A percentile compares a stretch with the other conserved stretches of the same genome.
phyloP scores from a whole-genome alignment of 2,329 filamentous ascomycete species.

The Ophiostoma ips region DNA sequence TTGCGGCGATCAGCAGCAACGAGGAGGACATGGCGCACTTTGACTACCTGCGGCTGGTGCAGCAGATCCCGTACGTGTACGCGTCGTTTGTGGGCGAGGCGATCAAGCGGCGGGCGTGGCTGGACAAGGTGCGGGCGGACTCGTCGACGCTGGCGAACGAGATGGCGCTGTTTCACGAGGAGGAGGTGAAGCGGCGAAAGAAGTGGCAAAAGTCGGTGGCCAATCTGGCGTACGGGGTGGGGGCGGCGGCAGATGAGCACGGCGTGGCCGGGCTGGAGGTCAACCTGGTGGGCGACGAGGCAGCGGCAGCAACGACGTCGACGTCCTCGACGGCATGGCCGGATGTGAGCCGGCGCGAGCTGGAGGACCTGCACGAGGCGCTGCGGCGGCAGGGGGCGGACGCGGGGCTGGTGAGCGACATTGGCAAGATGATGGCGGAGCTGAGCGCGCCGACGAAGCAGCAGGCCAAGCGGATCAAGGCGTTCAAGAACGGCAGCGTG shows the following conservation, averaged over 20 bases:
- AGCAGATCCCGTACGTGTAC: constrained; percentile 77
- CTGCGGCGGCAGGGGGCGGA: constrained; percentile 54
- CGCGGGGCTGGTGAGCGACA: constrained; percentile 51
- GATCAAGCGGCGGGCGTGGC: constrained; percentile 77
- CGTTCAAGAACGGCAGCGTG: constrained; percentile 92
- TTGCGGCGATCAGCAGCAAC: constrained; percentile 51
- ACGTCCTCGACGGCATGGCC: too few species aligned
- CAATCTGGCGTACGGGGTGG: constrained; percentile 48
- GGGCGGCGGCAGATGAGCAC: constrained; percentile 42
- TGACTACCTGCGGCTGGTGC: constrained; percentile 64
- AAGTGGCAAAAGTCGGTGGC: constrained; percentile 85
- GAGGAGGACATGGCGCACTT: constrained; percentile 69
- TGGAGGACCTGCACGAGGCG: constrained; percentile 57
- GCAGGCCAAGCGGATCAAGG: constrained; percentile 74
- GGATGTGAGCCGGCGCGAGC: constrained; percentile 55
- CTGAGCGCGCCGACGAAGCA: constrained; percentile 72
- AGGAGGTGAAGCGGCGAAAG: constrained; percentile 75
- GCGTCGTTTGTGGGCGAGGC: constrained; percentile 80
- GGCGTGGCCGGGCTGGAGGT: constrained; percentile 69
- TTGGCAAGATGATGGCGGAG: constrained; percentile 64
- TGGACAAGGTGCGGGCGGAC: constrained; percentile 76
- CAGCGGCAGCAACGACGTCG: too few species aligned
- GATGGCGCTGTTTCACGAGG: constrained; percentile 81
- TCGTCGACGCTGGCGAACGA: constrained; percentile 83
- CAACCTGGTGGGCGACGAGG: constrained; percentile 66